Evolutionary conservation across 2,329 filamentous ascomycete species (phyloP).

Genomic region (Teratosphaeria destructans): DNA sequence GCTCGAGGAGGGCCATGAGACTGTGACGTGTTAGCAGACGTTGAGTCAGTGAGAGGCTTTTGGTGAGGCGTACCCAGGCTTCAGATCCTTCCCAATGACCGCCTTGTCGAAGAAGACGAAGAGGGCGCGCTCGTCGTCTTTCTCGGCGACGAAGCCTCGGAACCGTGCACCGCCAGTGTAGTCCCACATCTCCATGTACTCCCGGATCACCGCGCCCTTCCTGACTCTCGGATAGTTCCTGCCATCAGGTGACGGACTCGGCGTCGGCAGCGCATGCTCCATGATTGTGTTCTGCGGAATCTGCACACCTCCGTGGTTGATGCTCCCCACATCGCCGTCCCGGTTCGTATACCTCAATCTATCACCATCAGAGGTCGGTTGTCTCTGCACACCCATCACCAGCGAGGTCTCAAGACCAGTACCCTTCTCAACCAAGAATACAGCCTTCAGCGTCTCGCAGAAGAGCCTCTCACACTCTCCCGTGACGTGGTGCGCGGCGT

Average conservation of each 20-base stretch:
- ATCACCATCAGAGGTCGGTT: slow-evolving; percentile 10
- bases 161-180: slow-evolving; percentile 80
- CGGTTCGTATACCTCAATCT: slow-evolving; percentile 11
- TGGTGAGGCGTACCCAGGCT: slow-evolving; percentile 62
- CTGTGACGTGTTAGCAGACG: slow-evolving; percentile 32
- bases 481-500: slow-evolving; percentile 93
- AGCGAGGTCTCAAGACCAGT: slow-evolving; percentile 66
- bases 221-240: slow-evolving; percentile 9
- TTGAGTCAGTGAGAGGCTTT: not conserved
- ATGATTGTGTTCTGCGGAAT: slow-evolving; percentile 12
- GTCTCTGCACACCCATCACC: slow-evolving; percentile 61
- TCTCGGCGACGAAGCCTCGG: slow-evolving; percentile 69
- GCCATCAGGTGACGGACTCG: slow-evolving; percentile 26
- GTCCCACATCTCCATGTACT: slow-evolving; percentile 74
- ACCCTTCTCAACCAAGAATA: slow-evolving; percentile 94
- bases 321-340: not conserved
- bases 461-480: slow-evolving; percentile 99
- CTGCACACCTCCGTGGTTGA: slow-evolving; percentile 2
- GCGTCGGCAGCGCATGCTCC: slow-evolving; percentile 24
- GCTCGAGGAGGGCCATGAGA: slow-evolving; percentile 81
- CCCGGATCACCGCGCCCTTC: slow-evolving; percentile 33
- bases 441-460: slow-evolving; percentile 86
- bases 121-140: slow-evolving; percentile 59
- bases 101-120: slow-evolving; percentile 80
- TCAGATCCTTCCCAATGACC: slow-evolving; percentile 65